Conservation (phyloP, 2,329 filamentous ascomycete genomes). For the Magnaporthales sp. region DNA sequence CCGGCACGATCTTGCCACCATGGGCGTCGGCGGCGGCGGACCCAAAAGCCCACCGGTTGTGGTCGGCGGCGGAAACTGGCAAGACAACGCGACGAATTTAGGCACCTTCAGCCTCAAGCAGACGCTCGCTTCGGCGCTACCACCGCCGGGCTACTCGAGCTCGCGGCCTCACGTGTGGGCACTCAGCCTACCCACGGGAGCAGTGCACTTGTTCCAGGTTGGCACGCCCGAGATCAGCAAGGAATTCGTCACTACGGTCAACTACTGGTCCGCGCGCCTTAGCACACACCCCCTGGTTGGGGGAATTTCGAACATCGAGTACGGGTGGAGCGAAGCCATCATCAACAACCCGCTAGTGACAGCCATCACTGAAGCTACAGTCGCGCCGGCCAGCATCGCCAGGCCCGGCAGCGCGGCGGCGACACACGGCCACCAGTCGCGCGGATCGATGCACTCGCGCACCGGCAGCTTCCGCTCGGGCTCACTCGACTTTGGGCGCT, state of each 20-base stretch:
- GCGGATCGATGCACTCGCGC: constrained; percentile 34
- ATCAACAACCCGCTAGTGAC: constrained; percentile 53
- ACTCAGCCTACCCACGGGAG: constrained; percentile 80
- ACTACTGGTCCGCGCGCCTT: constrained; percentile 94
- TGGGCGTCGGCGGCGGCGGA: neutral
- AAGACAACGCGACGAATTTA: constrained; percentile 86
- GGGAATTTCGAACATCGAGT: constrained; percentile 93
- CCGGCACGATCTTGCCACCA: neutral
- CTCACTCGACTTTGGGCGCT: constrained; percentile 56
- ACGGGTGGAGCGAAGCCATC: constrained; percentile 86
- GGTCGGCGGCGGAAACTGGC: constrained; percentile 96
- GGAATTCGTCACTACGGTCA: constrained; percentile 89
- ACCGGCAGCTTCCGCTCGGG: constrained; percentile 40
- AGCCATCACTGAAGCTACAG: constrained; percentile 39
- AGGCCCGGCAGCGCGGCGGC: constrained; percentile 43
- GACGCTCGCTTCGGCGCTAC: constrained; percentile 82
- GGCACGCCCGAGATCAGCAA: constrained; percentile 90
- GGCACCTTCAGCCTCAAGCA: constrained; percentile 84
- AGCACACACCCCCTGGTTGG: constrained; percentile 90
- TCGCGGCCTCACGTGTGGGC: constrained; percentile 89
- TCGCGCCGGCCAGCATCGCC: constrained; percentile 17
- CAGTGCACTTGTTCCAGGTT: constrained; percentile 96
- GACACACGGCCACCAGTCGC: constrained; percentile 12
- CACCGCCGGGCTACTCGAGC: constrained; percentile 87
- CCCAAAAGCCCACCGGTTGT: constrained; percentile 36